Evolutionary conservation across 495 filamentous ascomycete genomes (phyloP).

Genomic region (Lasiosphaeria hispida): DNA sequence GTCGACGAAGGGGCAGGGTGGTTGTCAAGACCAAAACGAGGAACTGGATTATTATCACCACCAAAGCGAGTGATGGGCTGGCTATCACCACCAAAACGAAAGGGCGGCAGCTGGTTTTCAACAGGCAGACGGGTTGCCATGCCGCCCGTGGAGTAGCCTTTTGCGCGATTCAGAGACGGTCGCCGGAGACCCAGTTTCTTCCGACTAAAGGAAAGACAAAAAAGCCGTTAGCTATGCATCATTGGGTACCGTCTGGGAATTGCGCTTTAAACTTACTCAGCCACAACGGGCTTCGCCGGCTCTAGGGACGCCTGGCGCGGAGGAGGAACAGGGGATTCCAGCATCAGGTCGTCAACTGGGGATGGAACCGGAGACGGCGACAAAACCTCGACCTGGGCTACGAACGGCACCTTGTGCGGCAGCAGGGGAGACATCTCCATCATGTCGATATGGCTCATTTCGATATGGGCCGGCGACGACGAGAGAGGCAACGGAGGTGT

Average conservation of each 20-base stretch:
- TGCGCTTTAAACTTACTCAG: slow-evolving; percentile 46
- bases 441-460: slow-evolving; percentile 63
- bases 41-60: slow-evolving; percentile 36
- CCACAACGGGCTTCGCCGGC: slow-evolving; percentile 42
- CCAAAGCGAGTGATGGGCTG: no score
- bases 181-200: slow-evolving; percentile 57
- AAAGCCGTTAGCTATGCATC: slow-evolving; percentile 17
- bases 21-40: slow-evolving; percentile 64
- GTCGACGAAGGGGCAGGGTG: slow-evolving; percentile 30
- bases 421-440: slow-evolving; percentile 91
- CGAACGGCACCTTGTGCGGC: slow-evolving; percentile 79
- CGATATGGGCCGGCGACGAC: slow-evolving; percentile 68
- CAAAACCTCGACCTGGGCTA: slow-evolving; percentile 57
- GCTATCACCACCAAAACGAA: slow-evolving; percentile 74
- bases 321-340: slow-evolving; percentile 46
- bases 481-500: slow-evolving; percentile 83
- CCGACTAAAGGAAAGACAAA: slow-evolving; percentile 43
- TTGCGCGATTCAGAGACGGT: slow-evolving; percentile 60
- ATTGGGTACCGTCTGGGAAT: slow-evolving; percentile 7
- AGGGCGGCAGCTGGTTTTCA: slow-evolving; percentile 67
- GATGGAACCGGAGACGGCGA: slow-evolving; percentile 63
- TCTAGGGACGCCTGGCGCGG: slow-evolving; percentile 53
- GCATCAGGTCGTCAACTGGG: slow-evolving; percentile 41
- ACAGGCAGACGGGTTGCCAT: slow-evolving; percentile 44
- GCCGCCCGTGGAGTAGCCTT: slow-evolving; percentile 54